Evolutionary conservation across 148 eudicot genomes (phyloP).

Genomic region (Rhododendron williamsianum): DNA sequence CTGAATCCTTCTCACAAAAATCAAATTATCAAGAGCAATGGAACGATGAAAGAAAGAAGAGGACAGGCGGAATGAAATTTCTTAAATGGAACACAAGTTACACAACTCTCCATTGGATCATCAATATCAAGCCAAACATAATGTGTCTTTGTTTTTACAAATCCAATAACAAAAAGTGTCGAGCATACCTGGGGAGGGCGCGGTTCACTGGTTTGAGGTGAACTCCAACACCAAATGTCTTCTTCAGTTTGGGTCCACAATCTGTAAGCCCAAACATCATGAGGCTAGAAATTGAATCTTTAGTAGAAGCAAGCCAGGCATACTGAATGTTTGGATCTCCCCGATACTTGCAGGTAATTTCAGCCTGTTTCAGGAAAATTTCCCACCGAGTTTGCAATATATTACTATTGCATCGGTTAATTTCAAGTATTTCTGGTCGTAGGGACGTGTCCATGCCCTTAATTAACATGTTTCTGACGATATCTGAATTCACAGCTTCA

Average conservation of each 20-base stretch:
- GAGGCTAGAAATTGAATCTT: constrained; percentile 22
- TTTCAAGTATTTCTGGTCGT: constrained; percentile 14
- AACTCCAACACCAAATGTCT: constrained; percentile 27
- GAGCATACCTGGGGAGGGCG: constrained; percentile 23
- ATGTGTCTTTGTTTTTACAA: background rate
- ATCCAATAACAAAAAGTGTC: background rate
- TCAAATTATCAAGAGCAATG: background rate
- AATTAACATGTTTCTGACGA: constrained; percentile 20
- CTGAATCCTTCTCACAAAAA: background rate
- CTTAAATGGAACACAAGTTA: constrained; percentile 3
- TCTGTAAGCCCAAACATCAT: constrained; percentile 28
- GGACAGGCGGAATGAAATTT: background rate
- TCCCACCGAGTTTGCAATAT: constrained; percentile 25
- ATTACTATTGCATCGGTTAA: constrained; percentile 24
- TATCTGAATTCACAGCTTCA: constrained; percentile 19
- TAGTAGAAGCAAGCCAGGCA: constrained; percentile 36
- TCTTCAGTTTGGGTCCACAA: constrained; percentile 16
- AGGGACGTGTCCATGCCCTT: constrained; percentile 15
- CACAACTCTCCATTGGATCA: background rate
- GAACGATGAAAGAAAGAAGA: background rate
- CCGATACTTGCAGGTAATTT: constrained; percentile 25
- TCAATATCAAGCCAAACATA: background rate
- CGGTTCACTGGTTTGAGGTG: constrained; percentile 28
- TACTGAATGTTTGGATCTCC: constrained; percentile 32
- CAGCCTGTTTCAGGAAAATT: constrained; percentile 37